phyloP scores from a whole-genome alignment of 768 basidiomycete genomes.

The Rubroboletus satanas region DNA sequence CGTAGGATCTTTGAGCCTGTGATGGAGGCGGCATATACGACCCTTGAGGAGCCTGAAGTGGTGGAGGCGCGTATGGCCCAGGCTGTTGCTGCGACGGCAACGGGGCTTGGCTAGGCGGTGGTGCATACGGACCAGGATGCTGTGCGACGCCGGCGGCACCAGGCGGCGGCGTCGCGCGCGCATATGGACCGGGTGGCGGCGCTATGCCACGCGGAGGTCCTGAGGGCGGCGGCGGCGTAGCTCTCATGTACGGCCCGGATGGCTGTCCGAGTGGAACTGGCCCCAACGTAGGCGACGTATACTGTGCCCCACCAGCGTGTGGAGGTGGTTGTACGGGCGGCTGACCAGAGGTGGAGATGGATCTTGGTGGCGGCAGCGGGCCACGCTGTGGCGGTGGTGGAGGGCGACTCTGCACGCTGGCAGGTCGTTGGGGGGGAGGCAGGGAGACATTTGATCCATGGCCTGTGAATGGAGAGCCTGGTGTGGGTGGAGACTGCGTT shows the following conservation, averaged over 20 bases:
- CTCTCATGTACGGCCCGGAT: slow-evolving; percentile 36
- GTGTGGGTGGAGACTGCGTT: slow-evolving; percentile 41
- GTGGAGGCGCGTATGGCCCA: slow-evolving; percentile 23
- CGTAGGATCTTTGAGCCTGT: slow-evolving; percentile 17
- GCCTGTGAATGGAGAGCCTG: slow-evolving; percentile 44
- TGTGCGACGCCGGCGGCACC: slow-evolving; percentile 28
- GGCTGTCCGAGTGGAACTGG: slow-evolving; percentile 28
- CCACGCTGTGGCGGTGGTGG: slow-evolving; percentile 42
- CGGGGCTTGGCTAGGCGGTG: slow-evolving; percentile 13
- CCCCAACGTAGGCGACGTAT: slow-evolving; percentile 28
- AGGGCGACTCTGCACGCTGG: slow-evolving; percentile 39
- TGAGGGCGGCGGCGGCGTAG: slow-evolving; percentile 38
- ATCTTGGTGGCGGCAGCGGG: slow-evolving; percentile 27
- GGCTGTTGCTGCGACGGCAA: slow-evolving; percentile 19
- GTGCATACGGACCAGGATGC: slow-evolving; percentile 28
- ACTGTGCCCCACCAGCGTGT: slow-evolving; percentile 31
- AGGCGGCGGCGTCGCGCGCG: slow-evolving; percentile 42
- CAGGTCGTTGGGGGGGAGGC: slow-evolving; percentile 54
- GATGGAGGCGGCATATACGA: slow-evolving; percentile 30
- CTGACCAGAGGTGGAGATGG: slow-evolving; percentile 26
- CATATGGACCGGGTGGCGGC: slow-evolving; percentile 35
- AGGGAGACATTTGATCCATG: slow-evolving; percentile 34
- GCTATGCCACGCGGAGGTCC: slow-evolving; percentile 27
- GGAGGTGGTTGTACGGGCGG: slow-evolving; percentile 41
- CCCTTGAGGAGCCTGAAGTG: slow-evolving; percentile 25